Base-by-base conservation (phyloP, 768 basidiomycete genomes). In the Boletus rex-veris region DNA sequence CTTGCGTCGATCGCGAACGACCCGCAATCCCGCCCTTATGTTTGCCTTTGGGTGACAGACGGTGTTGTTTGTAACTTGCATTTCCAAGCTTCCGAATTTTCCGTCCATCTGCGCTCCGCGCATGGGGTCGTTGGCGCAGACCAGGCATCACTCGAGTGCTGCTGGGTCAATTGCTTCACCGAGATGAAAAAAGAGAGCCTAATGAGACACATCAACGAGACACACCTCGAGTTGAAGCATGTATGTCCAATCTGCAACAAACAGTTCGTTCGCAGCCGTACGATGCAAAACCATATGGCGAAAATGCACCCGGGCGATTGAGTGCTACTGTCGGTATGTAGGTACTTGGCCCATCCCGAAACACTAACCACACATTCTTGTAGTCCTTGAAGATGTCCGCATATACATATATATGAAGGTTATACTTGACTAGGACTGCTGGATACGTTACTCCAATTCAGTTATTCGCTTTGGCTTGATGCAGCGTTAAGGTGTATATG, bases 171-270 rank as follows among this genome's bases (percentile, higher is more conserved):
- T 10, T 71, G 68, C 28, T 19, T 3, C 4, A 0, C 26, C 8
- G 47, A 42, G 0, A 66, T 71, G 64, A 71, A 53, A 14, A 70
- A 45, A 38, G 68, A 70, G 50, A 64, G 63, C 21, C 19, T 70
- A 15, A 30, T 51, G 19, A 57, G 70, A n/a, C 68, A 71, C 18
- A 36, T 70, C 18, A 58, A 57, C 24, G 68, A 70, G 40, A 53
- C 21, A 30, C 68, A 70, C 21, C 57, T 70, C 16, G 53, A 55
- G 42, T 40, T 45, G 24, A 62, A 14, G 41, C 50, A 58, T 36
- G 0, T 8, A 3, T 70, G 68, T 48, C 41, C 55, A 7, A 15
- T 35, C 15, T 71, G 68, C 33, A 1, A 24, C 5, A 57, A 63
- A 18, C 45, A 31, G 30, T 70, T 70, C 52, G 62, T 65, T 5